These are phyloP conservation scores for Saccharomycopsis sp. DNA, from an alignment of 805 yeast species.

Conservation along the genomic window DNA sequence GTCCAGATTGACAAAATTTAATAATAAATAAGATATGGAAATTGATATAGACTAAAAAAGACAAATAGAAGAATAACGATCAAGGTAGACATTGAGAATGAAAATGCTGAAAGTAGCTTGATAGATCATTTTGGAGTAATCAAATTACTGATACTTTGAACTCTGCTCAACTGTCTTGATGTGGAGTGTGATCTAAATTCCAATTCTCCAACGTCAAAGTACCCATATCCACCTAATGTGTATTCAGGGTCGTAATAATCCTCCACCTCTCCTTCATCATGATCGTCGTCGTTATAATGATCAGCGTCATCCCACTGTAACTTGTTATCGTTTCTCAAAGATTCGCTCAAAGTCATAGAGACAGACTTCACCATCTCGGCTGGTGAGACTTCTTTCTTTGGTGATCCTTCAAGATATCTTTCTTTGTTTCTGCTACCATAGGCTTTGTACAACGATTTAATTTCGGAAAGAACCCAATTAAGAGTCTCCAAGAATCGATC, in stretches of 20 bases:
- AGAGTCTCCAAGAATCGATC: slow-evolving; percentile 69
- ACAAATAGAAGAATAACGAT: too few relatives aligned
- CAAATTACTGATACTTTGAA: slow-evolving; percentile 9
- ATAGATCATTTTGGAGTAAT: not conserved
- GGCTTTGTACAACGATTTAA: slow-evolving; percentile 38
- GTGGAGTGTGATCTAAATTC: slow-evolving; percentile 44
- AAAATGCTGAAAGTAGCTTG: too few relatives aligned
- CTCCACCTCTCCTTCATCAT: not conserved
- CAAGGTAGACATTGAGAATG: too few relatives aligned
- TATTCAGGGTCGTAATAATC: slow-evolving; percentile 22
- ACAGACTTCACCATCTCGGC: slow-evolving; percentile 17
- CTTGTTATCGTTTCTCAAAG: slow-evolving; percentile 1
- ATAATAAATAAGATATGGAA: too few relatives aligned
- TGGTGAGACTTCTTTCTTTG: not conserved
- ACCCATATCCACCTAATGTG: slow-evolving; percentile 70
- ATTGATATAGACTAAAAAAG: too few relatives aligned
- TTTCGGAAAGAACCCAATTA: slow-evolving; percentile 57
- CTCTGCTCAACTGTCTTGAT: slow-evolving; percentile 18
- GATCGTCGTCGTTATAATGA: not conserved
- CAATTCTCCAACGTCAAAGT: slow-evolving; percentile 65
- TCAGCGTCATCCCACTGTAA: not conserved
- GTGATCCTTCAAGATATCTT: not conserved
- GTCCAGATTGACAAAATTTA: too few relatives aligned
- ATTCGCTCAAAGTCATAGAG: slow-evolving; percentile 16
- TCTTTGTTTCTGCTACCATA: not conserved